A percentile compares a stretch with the other conserved stretches of the same genome.
Evolutionary conservation across 257 asterid genomes (phyloP).

Genomic region (Plantago major): DNA sequence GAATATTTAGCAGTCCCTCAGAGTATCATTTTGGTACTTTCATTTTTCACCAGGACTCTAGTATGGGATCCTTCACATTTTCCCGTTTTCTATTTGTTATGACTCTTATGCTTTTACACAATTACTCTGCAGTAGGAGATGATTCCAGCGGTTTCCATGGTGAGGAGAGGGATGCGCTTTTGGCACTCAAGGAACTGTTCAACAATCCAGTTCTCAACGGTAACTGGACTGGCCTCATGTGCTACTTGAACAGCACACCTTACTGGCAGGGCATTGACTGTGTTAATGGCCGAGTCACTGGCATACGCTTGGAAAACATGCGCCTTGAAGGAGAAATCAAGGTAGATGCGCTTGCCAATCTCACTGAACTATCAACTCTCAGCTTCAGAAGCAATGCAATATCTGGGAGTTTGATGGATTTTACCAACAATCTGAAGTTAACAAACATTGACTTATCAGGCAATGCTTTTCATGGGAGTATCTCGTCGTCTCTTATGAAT

Average conservation of each 20-base stretch:
- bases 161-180: conserved; percentile 53
- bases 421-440: conserved; percentile 37
- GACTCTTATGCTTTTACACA: conserved; percentile 22
- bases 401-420: conserved; percentile 48
- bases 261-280: conserved; percentile 61
- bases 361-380: conserved; percentile 41
- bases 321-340: conserved; percentile 42
- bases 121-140: conserved; percentile 20
- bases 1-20: conserved; percentile 23
- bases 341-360: conserved; percentile 37
- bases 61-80: conserved; percentile 29
- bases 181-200: conserved; percentile 34
- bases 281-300: conserved; percentile 50
- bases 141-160: conserved; percentile 40
- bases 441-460: conserved; percentile 43
- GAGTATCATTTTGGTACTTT: conserved; percentile 10
- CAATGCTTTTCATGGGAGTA: conserved; percentile 44
- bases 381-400: conserved; percentile 57
- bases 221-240: conserved; percentile 59
- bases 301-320: conserved; percentile 42
- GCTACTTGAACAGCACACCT: conserved; percentile 44
- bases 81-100: conserved; percentile 24
- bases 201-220: conserved; percentile 31
- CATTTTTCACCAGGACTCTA: conserved; percentile 12
- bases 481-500: conserved; percentile 39